Conservation (phyloP, 2,329 filamentous ascomycete species). For the Penicillium sp. region DNA sequence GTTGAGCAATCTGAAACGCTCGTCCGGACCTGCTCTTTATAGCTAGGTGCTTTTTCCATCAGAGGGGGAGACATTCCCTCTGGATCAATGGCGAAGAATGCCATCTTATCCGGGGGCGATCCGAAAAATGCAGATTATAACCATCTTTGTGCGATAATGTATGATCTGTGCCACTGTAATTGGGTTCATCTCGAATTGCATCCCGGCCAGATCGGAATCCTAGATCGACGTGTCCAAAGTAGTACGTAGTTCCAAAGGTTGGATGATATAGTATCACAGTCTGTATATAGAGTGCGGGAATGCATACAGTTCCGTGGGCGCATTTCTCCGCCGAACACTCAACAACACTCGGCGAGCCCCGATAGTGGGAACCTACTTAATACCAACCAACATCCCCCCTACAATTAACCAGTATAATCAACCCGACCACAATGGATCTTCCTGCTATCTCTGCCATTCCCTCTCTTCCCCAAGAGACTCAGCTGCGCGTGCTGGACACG, state of each 20-base stretch:
- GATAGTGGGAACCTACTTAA: not conserved
- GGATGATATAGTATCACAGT: too few relatives aligned
- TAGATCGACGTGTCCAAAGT: not conserved
- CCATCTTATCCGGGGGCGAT: not conserved
- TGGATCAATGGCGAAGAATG: not conserved
- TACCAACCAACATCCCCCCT: not conserved
- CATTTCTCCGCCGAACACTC: conserved; percentile 3
- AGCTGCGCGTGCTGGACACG: conserved; percentile 63
- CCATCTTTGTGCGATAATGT: not conserved
- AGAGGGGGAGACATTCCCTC: too few relatives aligned
- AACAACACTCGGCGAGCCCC: not conserved
- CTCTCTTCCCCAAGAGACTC: conserved; percentile 54
- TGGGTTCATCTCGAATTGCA: not conserved
- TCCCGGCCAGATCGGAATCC: conserved; percentile 1
- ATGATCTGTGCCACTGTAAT: not conserved
- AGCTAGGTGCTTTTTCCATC: not conserved
- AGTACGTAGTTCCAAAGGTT: too few relatives aligned
- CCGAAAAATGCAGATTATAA: not conserved
- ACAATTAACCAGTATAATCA: not conserved
- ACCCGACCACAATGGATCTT: conserved; percentile 42
- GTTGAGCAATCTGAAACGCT: conserved; percentile 19
- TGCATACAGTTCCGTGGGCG: not conserved
- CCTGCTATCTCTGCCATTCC: conserved; percentile 60
- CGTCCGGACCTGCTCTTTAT: conserved; percentile 16
- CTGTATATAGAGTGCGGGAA: too few relatives aligned